Conservation (phyloP, 495 filamentous ascomycete genomes). For the Neurospora sp. region DNA sequence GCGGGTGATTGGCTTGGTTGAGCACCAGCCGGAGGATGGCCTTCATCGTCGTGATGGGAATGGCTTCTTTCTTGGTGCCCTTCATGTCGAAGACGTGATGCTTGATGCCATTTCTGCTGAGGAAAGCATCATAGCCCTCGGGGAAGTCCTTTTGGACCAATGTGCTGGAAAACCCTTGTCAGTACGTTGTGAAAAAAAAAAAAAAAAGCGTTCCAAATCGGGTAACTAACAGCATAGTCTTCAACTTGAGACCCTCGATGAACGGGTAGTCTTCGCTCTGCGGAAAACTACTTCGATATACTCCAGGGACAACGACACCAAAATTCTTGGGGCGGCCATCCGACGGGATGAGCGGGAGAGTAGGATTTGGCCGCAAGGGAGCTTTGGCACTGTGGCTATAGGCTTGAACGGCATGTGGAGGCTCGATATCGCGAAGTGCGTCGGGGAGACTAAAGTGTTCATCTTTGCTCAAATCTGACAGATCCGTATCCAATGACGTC, state of each 20-base stretch:
- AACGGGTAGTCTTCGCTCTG: constrained; percentile 52
- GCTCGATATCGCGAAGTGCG: constrained; percentile 1
- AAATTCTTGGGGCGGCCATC: constrained; percentile 52
- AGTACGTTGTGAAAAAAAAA: neutral
- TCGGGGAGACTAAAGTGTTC: neutral
- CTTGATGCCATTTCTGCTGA: constrained; percentile 50
- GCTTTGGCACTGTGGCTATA: neutral
- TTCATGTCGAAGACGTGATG: constrained; percentile 62
- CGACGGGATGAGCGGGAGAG: constrained; percentile 1
- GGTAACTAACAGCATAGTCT: constrained; percentile 59
- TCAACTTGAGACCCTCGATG: constrained; percentile 52
- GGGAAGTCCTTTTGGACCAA: constrained; percentile 58
- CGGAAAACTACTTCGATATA: constrained; percentile 75
- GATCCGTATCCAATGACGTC: neutral
- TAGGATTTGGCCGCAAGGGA: neutral
- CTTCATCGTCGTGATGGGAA: constrained; percentile 52
- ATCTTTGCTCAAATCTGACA: neutral
- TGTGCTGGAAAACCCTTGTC: constrained; percentile 41
- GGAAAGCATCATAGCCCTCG: constrained; percentile 47
- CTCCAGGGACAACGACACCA: constrained; percentile 49
- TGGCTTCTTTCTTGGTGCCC: constrained; percentile 63
- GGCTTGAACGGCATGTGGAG: neutral
- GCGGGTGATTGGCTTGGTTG: constrained; percentile 56
- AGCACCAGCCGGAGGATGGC: constrained; percentile 55
- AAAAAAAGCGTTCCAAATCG: neutral